A percentile compares a stretch with the other conserved stretches of the same genome.
phyloP scores from a whole-genome alignment of 2,329 filamentous ascomycete species.

The Tolypocladium tropicale region DNA sequence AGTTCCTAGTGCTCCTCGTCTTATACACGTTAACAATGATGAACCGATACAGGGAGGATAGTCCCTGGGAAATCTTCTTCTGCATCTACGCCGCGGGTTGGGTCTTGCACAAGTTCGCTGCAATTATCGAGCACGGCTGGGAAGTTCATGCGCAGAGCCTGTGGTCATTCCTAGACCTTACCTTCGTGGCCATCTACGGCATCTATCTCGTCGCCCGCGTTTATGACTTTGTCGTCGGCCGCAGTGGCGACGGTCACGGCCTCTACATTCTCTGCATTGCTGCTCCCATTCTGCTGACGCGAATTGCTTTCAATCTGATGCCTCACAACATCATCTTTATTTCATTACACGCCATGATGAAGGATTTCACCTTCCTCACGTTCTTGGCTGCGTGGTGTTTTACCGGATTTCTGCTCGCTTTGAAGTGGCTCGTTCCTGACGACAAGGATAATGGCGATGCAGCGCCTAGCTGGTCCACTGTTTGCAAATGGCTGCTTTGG shows the following conservation, averaged over 20 bases:
- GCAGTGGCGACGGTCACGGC: slow-evolving; percentile 42
- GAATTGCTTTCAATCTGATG: slow-evolving; percentile 63
- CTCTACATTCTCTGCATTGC: slow-evolving; percentile 56
- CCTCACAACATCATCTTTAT: slow-evolving; percentile 70
- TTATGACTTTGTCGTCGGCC: slow-evolving; percentile 37
- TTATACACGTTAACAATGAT: slow-evolving; percentile 58
- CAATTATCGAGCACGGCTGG: slow-evolving; percentile 55
- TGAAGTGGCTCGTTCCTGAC: slow-evolving; percentile 49
- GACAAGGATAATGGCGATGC: slow-evolving; percentile 16
- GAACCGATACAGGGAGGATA: slow-evolving; percentile 38
- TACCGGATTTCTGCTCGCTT: slow-evolving; percentile 57
- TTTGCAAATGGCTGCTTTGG: slow-evolving; percentile 70
- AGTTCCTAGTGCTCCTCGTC: slow-evolving; percentile 53
- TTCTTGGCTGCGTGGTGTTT: slow-evolving; percentile 60
- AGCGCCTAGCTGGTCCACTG: slow-evolving; percentile 35
- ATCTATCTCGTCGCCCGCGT: slow-evolving; percentile 51
- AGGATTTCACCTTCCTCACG: slow-evolving; percentile 58
- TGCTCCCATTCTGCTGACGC: slow-evolving; percentile 58
- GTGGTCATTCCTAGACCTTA: slow-evolving; percentile 66
- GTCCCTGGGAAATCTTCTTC: slow-evolving; percentile 48
- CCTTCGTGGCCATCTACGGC: slow-evolving; percentile 52
- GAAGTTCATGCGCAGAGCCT: slow-evolving; percentile 64
- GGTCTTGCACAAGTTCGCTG: slow-evolving; percentile 55
- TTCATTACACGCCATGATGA: slow-evolving; percentile 63
- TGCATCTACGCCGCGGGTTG: slow-evolving; percentile 56